Conservation (phyloP, 208 protist genomes). For the Leishmania martiniquensis region DNA sequence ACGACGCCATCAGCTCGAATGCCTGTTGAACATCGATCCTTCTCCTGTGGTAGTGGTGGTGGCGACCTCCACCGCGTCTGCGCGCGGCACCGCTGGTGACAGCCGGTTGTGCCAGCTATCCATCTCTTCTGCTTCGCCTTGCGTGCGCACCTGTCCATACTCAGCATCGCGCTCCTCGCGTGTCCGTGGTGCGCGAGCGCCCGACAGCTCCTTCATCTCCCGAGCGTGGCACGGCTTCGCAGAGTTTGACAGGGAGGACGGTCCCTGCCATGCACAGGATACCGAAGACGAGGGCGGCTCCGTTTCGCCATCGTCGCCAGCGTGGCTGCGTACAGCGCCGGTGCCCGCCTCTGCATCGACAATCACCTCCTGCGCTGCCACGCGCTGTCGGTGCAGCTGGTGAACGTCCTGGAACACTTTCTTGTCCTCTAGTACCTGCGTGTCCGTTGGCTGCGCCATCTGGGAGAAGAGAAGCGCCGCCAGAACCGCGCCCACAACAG, state of each 20-base stretch:
- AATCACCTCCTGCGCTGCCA: constrained; percentile 16
- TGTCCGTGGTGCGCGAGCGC: not conserved
- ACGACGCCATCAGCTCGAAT: not conserved
- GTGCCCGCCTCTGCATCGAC: not conserved
- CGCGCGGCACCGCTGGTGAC: not conserved
- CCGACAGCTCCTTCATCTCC: not conserved
- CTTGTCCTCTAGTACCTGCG: constrained; percentile 51
- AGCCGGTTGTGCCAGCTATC: not conserved
- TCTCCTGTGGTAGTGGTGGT: not conserved
- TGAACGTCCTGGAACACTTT: constrained; percentile 44
- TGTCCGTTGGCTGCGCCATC: constrained; percentile 64
- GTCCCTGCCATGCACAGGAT: not conserved
- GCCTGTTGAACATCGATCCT: not conserved
- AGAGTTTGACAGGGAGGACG: constrained; percentile 4
- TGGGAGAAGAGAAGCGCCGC: constrained; percentile 73
- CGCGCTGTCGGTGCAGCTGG: constrained; percentile 25
- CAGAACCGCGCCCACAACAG: constrained; percentile 59
- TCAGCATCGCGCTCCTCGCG: constrained; percentile 5
- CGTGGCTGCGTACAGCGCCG: not conserved
- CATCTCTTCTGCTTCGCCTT: not conserved
- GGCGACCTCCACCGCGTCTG: not conserved
- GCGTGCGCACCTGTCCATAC: not conserved
- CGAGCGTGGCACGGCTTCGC: too few species aligned
- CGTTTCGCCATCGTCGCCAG: not conserved
- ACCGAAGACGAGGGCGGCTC: constrained; percentile 1